A percentile compares a stretch with the other conserved stretches of the same genome.
These are phyloP conservation scores for Pseudognaphalium luteoalbum DNA, from an alignment of 129 eudicot genomes.

Conservation along the genomic window DNA sequence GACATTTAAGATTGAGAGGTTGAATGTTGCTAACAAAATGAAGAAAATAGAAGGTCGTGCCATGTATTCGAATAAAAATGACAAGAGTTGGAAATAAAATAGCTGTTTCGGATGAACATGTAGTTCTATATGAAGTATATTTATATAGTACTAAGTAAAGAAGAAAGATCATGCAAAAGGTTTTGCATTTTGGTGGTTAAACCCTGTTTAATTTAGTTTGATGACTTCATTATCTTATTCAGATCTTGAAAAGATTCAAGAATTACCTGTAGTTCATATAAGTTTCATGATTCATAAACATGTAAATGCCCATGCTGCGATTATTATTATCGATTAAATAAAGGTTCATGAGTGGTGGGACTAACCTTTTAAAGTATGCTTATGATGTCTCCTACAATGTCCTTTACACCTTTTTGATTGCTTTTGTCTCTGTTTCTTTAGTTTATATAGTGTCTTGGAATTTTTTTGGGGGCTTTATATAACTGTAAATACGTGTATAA, in stretches of 20 bases:
- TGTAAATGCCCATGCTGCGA: not conserved
- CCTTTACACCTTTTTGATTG: not conserved
- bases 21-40: slow-evolving; percentile 29
- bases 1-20: slow-evolving; percentile 19
- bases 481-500: not conserved
- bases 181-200: slow-evolving; percentile 40
- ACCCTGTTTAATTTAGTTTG: slow-evolving; percentile 25
- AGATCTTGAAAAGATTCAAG: slow-evolving; percentile 34
- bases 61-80: slow-evolving; percentile 26
- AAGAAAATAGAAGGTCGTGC: slow-evolving; percentile 18
- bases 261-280: slow-evolving; percentile 30
- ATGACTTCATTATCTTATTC: slow-evolving; percentile 30
- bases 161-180: slow-evolving; percentile 40
- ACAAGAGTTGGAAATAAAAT: slow-evolving; percentile 5
- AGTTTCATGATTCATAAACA: slow-evolving; percentile 36
- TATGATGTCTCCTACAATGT: slow-evolving; percentile 22
- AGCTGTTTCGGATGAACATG: slow-evolving; percentile 24
- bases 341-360: slow-evolving; percentile 13
- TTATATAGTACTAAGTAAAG: slow-evolving; percentile 24
- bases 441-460: not conserved
- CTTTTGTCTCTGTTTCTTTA: not conserved
- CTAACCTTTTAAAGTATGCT: not conserved
- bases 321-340: slow-evolving; percentile 17
- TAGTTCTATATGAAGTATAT: slow-evolving; percentile 21
- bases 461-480: not conserved